Evolutionary conservation across 768 basidiomycete species (phyloP), one percentile per base, ranked within the genome.

Genomic region (Macrocybe gigantea): DNA sequence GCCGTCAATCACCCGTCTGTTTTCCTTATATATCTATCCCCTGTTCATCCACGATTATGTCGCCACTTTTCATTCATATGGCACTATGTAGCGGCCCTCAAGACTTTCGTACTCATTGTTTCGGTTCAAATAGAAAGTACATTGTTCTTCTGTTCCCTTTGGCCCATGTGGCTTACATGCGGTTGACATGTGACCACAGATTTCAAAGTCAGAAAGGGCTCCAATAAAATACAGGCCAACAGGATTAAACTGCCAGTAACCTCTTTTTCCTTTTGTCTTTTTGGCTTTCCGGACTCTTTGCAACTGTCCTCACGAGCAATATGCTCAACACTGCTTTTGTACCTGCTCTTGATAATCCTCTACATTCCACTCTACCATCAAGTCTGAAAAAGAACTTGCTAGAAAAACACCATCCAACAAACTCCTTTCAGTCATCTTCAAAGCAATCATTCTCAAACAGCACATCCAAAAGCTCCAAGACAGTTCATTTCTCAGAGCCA

Each of bases 271-370:
- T 2, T 22, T 4, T 22, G 4, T 22, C n/a, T 22, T 22, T 4
- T 22, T 22, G 4, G 22, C 22, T 4, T 22, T 22, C 22, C 22
- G 22, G 22, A 22, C 22, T 22, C 22, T 22, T 22, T 22, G 22
- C 22, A 22, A 22, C 4, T 14, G 36, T 32, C 29, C 8, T 12
- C 9, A 15, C 1, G 15, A 11, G 14, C 29, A 22, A 10, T 4
- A 38, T 41, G 37, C n/a, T 22, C 1, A 46, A 50, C 14, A 14
- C 32, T 29, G 8, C n/a, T 2, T 46, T 45, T 34, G 33, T 43
- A 5, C 43, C 46, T 29, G 38, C 42, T 7, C n/a, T 40, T 6
- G 29, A 33, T 15, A 51, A 51, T n/a, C 49, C 51, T n/a, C 37
- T 43, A n/a, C 33, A 56, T 29, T 11, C n/a, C 38, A 44, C 33